Evolutionary conservation across 257 asterid species (phyloP).

Genomic region (Paraleonurus japonicus): DNA sequence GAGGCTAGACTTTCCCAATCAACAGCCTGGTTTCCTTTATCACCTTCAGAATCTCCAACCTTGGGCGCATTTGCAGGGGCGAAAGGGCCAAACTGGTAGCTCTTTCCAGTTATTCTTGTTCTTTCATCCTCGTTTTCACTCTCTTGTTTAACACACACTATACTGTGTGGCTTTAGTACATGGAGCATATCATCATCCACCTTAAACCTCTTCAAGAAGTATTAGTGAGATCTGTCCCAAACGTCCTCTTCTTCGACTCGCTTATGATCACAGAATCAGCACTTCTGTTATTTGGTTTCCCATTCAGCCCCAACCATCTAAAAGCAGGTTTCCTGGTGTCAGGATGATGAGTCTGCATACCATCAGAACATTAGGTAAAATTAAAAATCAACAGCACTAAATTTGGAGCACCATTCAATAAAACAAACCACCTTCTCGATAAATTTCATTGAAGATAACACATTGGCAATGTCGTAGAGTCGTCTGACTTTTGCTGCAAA

Average conservation of each 20-base stretch:
- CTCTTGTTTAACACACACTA: conserved; percentile 50
- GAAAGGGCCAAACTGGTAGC: conserved; percentile 90
- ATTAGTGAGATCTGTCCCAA: conserved; percentile 86
- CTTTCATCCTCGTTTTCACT: conserved; percentile 47
- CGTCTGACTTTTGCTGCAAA: conserved; percentile 93
- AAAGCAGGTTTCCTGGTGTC: conserved; percentile 95
- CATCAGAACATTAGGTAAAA: conserved; percentile 1
- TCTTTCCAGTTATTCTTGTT: conserved; percentile 35
- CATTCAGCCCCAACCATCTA: conserved; percentile 75
- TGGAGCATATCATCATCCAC: conserved; percentile 33
- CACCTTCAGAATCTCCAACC: conserved; percentile 46
- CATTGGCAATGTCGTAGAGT: conserved; percentile 91
- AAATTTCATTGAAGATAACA: conserved; percentile 88
- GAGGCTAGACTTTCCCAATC: conserved; percentile 79
- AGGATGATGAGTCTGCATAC: conserved; percentile 81
- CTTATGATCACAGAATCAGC: conserved; percentile 29
- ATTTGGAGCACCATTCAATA: neutral
- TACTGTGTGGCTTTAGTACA: conserved; percentile 34
- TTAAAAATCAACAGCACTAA: neutral
- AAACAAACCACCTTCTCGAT: conserved; percentile 72
- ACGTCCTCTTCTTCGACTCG: conserved; percentile 69
- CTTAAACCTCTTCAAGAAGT: conserved; percentile 55
- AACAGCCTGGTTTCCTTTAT: conserved; percentile 38
- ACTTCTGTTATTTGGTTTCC: conserved; percentile 36
- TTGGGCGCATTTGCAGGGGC: conserved; percentile 68